Base-by-base conservation (phyloP, 371 early-diverging fungal genomes). In the Mucor piriformis region DNA sequence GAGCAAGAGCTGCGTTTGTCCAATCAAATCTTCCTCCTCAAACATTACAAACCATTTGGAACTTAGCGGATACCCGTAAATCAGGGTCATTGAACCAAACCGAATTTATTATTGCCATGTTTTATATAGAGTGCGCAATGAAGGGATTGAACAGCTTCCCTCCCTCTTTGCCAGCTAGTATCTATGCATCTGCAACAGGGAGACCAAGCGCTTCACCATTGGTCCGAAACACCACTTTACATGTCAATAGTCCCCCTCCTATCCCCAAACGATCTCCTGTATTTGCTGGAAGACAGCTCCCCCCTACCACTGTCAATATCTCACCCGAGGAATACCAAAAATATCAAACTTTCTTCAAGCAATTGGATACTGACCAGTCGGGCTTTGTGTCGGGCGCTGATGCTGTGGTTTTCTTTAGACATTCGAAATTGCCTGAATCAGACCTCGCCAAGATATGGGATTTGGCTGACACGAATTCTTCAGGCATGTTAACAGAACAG, bases 81-180 rank as follows among this genome's bases (percentile, higher is more conserved):
- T 78, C 87, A 20, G 91, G 89, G 42, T 71, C 82, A 25, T 62
- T 93, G 24, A 84, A 89, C 40, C 80, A 87, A 40, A 79, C 86
- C 0, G 90, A 89, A 63, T 93, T 93, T 63, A 85, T 87, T 12
- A 87, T 92, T 47, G 92, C 92, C 16, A 93, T 93, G 93, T 84
- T 88, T 69, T 89, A 87, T 62, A 82, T 92, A 25, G 77, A 87
- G 23, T 77, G 80, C n/a, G 72, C 82, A 1, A 86, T 91, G 88
- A 85, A 83, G 51, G 77, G 77, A 15, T 61, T 73, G 29, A 58
- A 66, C 10, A 66, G 68, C 21, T 66, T 91, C 20, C 93, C 93
- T 3, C 24, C 72, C 0, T 58, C 76, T 0, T 74, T 88, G 10
- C 89, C 93, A 6, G 66, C 78, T 3, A 66, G 76, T 10, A 63